Base-by-base conservation (phyloP, 2,329 filamentous ascomycete species). In the Helicocarpus griseus region DNA sequence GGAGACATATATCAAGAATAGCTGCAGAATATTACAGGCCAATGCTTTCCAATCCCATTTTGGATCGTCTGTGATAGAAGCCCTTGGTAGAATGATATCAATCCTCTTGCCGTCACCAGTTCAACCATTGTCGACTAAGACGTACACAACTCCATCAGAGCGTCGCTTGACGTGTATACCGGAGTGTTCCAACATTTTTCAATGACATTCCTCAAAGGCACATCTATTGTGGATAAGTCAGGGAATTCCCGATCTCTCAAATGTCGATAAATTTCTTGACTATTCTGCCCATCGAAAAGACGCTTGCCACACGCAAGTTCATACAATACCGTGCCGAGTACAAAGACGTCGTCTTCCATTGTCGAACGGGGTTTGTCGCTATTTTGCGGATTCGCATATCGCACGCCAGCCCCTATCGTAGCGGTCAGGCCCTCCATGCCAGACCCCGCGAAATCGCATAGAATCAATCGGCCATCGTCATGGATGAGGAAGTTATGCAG, bases 361-460 rank as follows among this genome's bases (percentile, higher is more conserved):
- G 46, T 50, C 9, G 45, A 36, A 26, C 35, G 35, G 2, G 31
- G 24, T 13, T 33, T 33, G 8, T 22, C 4, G 7, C 5, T 24
- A 17, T 6, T 38, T 3, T 38, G 36, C n/a, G 50, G 50, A 17
- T 48, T 41, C 9, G 44, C 4, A 36, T 52, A 48, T 14, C 43
- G 43, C 5, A 28, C 21, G 4, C 43, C 50, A n/a, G 45, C 21
- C 7, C 21, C 35, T 3, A 48, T 41, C 24, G 31, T 26, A 24
- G 35, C n/a, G n/a, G n/a, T 5, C 8, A 11, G 3, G 17, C 48
- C 48, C n/a, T 51, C 35, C 1, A 55, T 36, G 22, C 49, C 55
- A 53, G 58, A 59, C 11, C 58, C 58, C 28, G 53, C 53, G 36
- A 60, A 60, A 49, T 60, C 58, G 40, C 58, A 59, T 19, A 60